Base-by-base conservation (phyloP, 1,139 yeast species). In the Hyphopichia pseudoburtonii region DNA sequence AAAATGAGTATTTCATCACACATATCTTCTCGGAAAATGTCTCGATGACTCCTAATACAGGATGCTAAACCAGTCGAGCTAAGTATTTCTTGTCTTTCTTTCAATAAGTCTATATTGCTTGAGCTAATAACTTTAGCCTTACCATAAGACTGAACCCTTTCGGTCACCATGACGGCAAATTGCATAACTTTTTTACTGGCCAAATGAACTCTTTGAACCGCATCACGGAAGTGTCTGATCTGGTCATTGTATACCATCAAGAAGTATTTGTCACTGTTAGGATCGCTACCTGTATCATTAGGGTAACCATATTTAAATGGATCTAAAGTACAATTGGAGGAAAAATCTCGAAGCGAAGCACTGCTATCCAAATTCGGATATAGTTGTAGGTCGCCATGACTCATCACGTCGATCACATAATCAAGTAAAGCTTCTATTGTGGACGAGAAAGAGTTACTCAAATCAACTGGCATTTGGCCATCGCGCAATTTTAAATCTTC, bases 11-110 rank as follows among this genome's bases (percentile, higher is more conserved):
- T 78, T 42, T 82, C 88, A 37, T 78, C 82, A 46, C 86, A 82
- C 88, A 86, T 81, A 40, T 86, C 92, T 55, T 88, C 96, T 37
- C 95, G 67, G 52, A 86, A 84, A 7, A 77, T 64, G 51, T 87
- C 96, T 42, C 90, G 65, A 12, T 78, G 69, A 37, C 82, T 76
- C 43, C 89, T 63, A 11, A 88, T 81, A 33, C 87, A 76, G 2
- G 85, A 74, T 0, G 83, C 74, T 27, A 88, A 64, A 0, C 89
- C 88, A 1, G 86, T 82, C 1, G 77, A 64, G 24, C 73, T 63
- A 31, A 87, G 59, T 3, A 72, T 62, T 11, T 62, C 60, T 48
- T 84, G 86, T 31, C 83, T 66, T 28, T 70, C 75, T 32, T 78
- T 49, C 30, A 88, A 60, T 10, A 71, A 64, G 1, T 58, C 60